Percentiles rank a stretch among this genome's conserved stretches.
phyloP scores from a whole-genome alignment of 495 filamentous ascomycete species.

The Hypoxylon fuscum region DNA sequence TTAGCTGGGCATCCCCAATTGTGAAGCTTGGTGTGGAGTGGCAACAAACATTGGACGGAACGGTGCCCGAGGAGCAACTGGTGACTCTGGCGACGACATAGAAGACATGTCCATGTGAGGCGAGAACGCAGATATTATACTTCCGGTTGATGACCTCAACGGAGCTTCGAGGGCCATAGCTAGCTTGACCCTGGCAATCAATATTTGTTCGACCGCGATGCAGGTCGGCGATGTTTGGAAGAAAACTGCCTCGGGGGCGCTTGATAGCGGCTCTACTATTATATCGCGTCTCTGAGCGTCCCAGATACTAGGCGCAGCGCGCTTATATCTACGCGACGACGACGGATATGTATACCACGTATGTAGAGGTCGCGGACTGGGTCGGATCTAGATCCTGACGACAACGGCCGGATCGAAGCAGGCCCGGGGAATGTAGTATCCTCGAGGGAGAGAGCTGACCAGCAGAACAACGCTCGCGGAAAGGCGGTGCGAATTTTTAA shows the following conservation, averaged over 20 bases:
- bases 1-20: conserved; percentile 9
- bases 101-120: conserved; percentile 67
- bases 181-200: conserved; percentile 16
- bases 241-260: conserved; percentile 25
- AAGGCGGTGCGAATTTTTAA: conserved; percentile 17
- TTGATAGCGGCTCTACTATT: conserved; percentile 28
- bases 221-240: conserved; percentile 16
- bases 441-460: conserved; percentile 1
- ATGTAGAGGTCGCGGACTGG: conserved; percentile 26
- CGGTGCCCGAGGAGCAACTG: conserved; percentile 52
- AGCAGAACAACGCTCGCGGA: conserved; percentile 11
- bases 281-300: conserved; percentile 21
- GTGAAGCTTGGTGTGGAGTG: conserved; percentile 1
- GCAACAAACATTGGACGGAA: conserved; percentile 61
- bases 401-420: conserved; percentile 27
- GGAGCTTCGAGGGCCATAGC: conserved; percentile 69
- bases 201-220: conserved; percentile 17
- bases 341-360: conserved; percentile 30
- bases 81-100: conserved; percentile 64
- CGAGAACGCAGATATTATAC: conserved; percentile 67
- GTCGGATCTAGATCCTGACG: conserved; percentile 32
- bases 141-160: conserved; percentile 61
- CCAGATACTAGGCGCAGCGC: conserved; percentile 16
- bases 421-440: conserved; percentile 12
- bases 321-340: conserved; percentile 31